Evolutionary conservation across 345 rosid genomes (phyloP).

Genomic region (Limnanthes douglasii): DNA sequence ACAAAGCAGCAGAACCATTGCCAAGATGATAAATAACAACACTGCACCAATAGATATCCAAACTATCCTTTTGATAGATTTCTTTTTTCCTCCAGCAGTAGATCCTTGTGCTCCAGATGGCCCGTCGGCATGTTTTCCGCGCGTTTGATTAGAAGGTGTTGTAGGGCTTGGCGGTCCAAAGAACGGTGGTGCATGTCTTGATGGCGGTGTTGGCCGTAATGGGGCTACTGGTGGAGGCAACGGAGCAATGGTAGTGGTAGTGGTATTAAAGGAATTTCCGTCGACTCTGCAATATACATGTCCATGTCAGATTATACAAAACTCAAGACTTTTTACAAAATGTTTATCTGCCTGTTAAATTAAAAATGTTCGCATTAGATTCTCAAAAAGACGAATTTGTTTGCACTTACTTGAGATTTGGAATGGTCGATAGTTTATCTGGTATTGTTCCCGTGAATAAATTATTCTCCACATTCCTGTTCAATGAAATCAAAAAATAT

Average conservation of each 20-base stretch:
- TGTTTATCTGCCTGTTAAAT: slow-evolving; percentile 1
- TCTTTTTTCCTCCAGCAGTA: slow-evolving; percentile 22
- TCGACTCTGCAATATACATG: slow-evolving; percentile 41
- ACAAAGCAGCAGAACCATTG: slow-evolving; percentile 32
- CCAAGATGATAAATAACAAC: slow-evolving; percentile 36
- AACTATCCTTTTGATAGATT: slow-evolving; percentile 37
- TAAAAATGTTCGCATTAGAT: neutral
- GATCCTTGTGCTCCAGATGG: slow-evolving; percentile 41
- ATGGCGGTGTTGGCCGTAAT: slow-evolving; percentile 19
- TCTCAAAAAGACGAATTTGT: too few species aligned
- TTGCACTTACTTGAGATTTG: slow-evolving; percentile 45
- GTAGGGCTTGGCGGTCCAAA: slow-evolving; percentile 23
- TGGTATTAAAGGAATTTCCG: slow-evolving; percentile 65
- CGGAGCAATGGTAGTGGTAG: slow-evolving; percentile 28
- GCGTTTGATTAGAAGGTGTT: slow-evolving; percentile 21
- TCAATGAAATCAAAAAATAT: slow-evolving; percentile 5
- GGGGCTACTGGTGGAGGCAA: slow-evolving; percentile 36
- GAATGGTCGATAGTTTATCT: slow-evolving; percentile 48
- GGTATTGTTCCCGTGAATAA: slow-evolving; percentile 87
- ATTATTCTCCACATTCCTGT: slow-evolving; percentile 90
- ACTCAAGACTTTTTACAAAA: neutral
- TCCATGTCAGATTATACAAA: slow-evolving; percentile 3
- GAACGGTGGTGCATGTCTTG: slow-evolving; percentile 14
- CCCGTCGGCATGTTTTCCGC: slow-evolving; percentile 42
- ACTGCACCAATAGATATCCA: slow-evolving; percentile 69